These are phyloP conservation scores for Hordeum vulgare DNA, from an alignment of 176 grass and related monocot genomes.

Conservation along the genomic window DNA sequence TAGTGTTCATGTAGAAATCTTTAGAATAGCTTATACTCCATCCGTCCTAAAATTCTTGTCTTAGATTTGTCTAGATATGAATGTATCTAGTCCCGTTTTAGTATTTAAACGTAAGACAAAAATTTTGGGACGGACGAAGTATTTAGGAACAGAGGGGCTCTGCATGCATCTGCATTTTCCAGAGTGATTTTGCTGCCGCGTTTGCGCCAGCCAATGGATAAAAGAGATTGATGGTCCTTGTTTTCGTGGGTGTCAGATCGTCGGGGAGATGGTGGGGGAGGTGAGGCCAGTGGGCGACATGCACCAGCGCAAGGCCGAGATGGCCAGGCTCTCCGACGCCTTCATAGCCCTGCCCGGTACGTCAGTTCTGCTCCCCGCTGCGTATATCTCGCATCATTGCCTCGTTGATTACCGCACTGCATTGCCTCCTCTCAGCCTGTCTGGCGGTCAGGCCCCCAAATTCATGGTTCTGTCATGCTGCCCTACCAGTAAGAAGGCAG, in stretches of 20 bases:
- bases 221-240: background rate
- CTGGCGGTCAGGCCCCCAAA: background rate
- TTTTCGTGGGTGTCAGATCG: conserved; percentile 32
- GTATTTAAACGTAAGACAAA: too few relatives aligned
- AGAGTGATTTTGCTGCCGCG: background rate
- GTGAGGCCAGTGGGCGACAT: conserved; percentile 56
- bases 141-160: too few relatives aligned
- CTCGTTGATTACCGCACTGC: background rate
- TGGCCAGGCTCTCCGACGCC: conserved; percentile 59
- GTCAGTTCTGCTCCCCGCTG: background rate
- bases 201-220: background rate
- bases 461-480: background rate
- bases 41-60: too few relatives aligned
- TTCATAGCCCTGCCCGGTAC: conserved; percentile 62
- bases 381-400: background rate
- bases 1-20: too few relatives aligned
- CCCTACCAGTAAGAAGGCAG: background rate
- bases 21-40: too few relatives aligned
- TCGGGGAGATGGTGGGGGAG: conserved; percentile 55
- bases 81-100: too few relatives aligned
- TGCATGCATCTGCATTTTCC: background rate
- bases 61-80: too few relatives aligned
- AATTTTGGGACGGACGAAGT: too few relatives aligned
- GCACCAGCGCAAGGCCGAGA: conserved; percentile 76
- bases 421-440: too few relatives aligned